Evolutionary conservation across 1,284 basidiomycete species (phyloP).

Genomic region (Sporisorium graminicola): DNA sequence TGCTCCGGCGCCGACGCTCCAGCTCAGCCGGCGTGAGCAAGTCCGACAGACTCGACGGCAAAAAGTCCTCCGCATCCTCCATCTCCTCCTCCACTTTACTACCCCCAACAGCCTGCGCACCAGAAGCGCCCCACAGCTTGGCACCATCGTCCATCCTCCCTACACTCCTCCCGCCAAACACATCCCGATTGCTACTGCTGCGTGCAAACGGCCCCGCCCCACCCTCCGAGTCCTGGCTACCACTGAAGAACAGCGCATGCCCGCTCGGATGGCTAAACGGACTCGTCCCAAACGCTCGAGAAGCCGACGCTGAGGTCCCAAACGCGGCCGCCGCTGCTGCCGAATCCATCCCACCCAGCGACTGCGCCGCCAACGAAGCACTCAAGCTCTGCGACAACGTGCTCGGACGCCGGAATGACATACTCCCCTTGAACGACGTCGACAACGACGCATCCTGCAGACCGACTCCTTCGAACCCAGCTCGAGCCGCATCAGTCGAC

Average conservation of each 20-base stretch:
- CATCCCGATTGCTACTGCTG: slow-evolving; percentile 34
- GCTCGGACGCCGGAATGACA: slow-evolving; percentile 38
- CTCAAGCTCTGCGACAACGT: slow-evolving; percentile 37
- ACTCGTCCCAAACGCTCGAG: slow-evolving; percentile 62
- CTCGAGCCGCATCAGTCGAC: slow-evolving; percentile 19
- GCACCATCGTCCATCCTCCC: slow-evolving; percentile 40
- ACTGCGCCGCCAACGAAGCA: slow-evolving; percentile 34
- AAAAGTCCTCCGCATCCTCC: slow-evolving; percentile 72
- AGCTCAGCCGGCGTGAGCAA: slow-evolving; percentile 68
- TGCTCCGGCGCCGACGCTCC: slow-evolving; percentile 55
- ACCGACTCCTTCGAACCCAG: slow-evolving; percentile 23
- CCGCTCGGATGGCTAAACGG: slow-evolving; percentile 67
- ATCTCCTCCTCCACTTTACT: slow-evolving; percentile 45
- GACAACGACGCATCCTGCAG: slow-evolving; percentile 16
- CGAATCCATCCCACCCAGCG: slow-evolving; percentile 36
- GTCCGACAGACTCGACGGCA: slow-evolving; percentile 67
- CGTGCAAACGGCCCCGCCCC: slow-evolving; percentile 51
- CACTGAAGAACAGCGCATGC: slow-evolving; percentile 63
- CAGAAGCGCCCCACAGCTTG: slow-evolving; percentile 39
- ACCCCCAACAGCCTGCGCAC: slow-evolving; percentile 7
- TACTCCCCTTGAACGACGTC: slow-evolving; percentile 29
- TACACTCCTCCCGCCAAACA: slow-evolving; percentile 44
- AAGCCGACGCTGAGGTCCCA: slow-evolving; percentile 39
- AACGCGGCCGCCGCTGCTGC: slow-evolving; percentile 35
- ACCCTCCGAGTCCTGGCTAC: slow-evolving; percentile 56